phyloP scores from a whole-genome alignment of 2,329 filamentous ascomycete genomes.

The Graphiopsis chlorocephala region DNA sequence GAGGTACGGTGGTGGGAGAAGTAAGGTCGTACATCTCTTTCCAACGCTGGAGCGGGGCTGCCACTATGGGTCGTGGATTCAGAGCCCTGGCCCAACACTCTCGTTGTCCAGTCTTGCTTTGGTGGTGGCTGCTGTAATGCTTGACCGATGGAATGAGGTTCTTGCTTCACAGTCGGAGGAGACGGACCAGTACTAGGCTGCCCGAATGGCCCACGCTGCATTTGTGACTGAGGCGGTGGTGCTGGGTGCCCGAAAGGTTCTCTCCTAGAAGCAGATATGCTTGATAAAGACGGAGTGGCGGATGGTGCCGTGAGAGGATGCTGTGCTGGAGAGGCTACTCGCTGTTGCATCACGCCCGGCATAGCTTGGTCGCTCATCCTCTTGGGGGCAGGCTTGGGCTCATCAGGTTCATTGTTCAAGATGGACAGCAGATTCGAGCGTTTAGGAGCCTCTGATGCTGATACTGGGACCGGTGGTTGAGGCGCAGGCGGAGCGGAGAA shows the following conservation, averaged over 20 bases:
- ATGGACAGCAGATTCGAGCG: constrained; percentile 37
- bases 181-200: constrained; percentile 23
- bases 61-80: constrained; percentile 1
- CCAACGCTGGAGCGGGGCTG: constrained; percentile 20
- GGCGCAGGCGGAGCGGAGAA: constrained; percentile 18
- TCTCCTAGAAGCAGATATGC: constrained; percentile 21
- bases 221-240: constrained; percentile 23
- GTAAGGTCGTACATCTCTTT: constrained; percentile 31
- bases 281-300: constrained; percentile 21
- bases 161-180: constrained; percentile 28
- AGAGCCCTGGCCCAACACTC: constrained; percentile 21
- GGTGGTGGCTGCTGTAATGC: constrained; percentile 21
- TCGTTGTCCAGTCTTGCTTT: constrained; percentile 28
- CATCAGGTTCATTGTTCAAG: constrained; percentile 35
- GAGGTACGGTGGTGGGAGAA: constrained; percentile 30
- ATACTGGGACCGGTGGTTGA: constrained; percentile 18
- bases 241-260: constrained; percentile 30
- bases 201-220: constrained; percentile 25
- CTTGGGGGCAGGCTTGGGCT: constrained; percentile 31
- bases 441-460: constrained; percentile 35
- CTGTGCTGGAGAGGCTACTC: constrained; percentile 7
- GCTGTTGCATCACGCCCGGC: background rate
- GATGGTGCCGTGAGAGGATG: constrained; percentile 16
- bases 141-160: constrained; percentile 20
- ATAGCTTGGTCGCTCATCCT: constrained; percentile 19